Percentiles rank a stretch among this genome's conserved stretches.
phyloP scores from a whole-genome alignment of 2,329 filamentous ascomycete species.

The Penicillium hordei region DNA sequence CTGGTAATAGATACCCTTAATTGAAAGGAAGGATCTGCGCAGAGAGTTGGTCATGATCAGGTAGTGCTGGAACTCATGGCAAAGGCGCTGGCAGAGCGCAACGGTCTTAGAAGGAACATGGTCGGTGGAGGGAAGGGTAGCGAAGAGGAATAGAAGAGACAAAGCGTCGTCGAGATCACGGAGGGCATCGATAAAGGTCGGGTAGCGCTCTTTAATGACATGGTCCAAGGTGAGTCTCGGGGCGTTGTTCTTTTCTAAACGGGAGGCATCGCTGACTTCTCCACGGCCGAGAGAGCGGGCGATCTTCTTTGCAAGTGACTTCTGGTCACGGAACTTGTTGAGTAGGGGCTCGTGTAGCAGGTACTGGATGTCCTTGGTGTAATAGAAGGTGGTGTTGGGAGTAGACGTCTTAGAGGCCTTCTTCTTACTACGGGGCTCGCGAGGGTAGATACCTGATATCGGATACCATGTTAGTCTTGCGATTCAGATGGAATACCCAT shows the following conservation, averaged over 20 bases:
- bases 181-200: constrained; percentile 91
- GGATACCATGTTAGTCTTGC: constrained; percentile 17
- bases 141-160: constrained; percentile 96
- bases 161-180: constrained; percentile 94
- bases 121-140: constrained; percentile 86
- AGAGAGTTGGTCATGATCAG: constrained; percentile 88
- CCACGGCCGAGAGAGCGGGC: constrained; percentile 85
- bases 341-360: constrained; percentile 94
- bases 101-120: constrained; percentile 94
- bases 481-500: neutral
- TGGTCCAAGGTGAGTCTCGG: constrained; percentile 91
- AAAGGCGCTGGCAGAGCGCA: constrained; percentile 87
- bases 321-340: constrained; percentile 94
- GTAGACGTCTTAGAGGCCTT: constrained; percentile 92
- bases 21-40: constrained; percentile 94
- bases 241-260: constrained; percentile 87
- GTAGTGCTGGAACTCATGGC: constrained; percentile 96
- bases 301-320: constrained; percentile 96
- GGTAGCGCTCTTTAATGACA: constrained; percentile 96
- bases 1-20: constrained; percentile 99
- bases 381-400: constrained; percentile 86
- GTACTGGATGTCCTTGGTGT: constrained; percentile 96
- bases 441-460: constrained; percentile 77
- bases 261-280: constrained; percentile 82
- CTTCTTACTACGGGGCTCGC: constrained; percentile 94